These are phyloP conservation scores for Liquidambar formosana DNA, from an alignment of 164 flowering plant species.

Conservation along the genomic window DNA sequence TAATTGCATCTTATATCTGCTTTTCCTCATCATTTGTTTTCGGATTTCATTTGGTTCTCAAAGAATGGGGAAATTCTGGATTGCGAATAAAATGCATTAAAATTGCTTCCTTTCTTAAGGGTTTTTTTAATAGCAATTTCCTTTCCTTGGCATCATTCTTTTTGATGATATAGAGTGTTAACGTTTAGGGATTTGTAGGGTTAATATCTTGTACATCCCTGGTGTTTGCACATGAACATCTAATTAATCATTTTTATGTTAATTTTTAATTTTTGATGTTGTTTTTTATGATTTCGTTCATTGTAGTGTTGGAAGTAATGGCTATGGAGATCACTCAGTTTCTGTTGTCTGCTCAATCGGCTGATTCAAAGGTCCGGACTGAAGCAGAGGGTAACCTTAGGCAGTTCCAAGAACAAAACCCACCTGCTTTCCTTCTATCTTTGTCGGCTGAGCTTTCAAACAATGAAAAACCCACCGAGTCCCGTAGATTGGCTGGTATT, in stretches of 20 bases:
- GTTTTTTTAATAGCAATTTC: neutral
- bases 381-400: conserved; percentile 60
- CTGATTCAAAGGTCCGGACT: conserved; percentile 59
- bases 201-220: neutral
- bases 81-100: too few relatives aligned
- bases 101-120: neutral
- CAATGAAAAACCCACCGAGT: conserved; percentile 67
- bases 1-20: too few relatives aligned
- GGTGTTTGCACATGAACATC: too few relatives aligned
- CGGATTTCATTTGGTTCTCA: too few relatives aligned
- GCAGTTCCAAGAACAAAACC: conserved; percentile 71
- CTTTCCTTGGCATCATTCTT: too few relatives aligned
- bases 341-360: conserved; percentile 69
- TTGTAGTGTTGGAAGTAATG: conserved; percentile 29
- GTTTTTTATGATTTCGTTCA: neutral
- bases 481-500: conserved; percentile 79
- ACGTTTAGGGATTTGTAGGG: neutral
- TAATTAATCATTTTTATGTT: neutral
- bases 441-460: conserved; percentile 70
- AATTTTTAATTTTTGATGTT: too few relatives aligned
- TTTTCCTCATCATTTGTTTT: too few relatives aligned
- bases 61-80: too few relatives aligned
- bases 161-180: too few relatives aligned
- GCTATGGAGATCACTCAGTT: conserved; percentile 77
- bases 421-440: conserved; percentile 58